These are phyloP conservation scores for Phytophthora hybrid DNA, from an alignment of 352 stramenopile species.

Conservation along the genomic window DNA sequence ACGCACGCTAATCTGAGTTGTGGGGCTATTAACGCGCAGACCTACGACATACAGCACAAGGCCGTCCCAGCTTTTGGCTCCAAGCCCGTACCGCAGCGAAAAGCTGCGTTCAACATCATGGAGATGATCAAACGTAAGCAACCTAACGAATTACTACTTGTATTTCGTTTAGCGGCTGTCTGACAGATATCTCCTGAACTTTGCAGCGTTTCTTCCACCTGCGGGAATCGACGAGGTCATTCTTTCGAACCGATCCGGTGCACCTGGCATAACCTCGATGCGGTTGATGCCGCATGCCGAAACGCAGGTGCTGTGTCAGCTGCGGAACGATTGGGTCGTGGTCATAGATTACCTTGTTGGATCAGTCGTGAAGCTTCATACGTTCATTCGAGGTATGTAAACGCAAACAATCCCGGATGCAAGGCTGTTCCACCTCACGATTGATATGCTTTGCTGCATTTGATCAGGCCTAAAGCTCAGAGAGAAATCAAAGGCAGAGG, in stretches of 20 bases:
- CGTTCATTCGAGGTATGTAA: slow-evolving; percentile 55
- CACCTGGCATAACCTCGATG: slow-evolving; percentile 55
- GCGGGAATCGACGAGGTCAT: slow-evolving; percentile 40
- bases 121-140: slow-evolving; percentile 62
- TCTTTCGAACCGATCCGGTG: slow-evolving; percentile 37
- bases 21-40: slow-evolving; percentile 37
- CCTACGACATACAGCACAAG: slow-evolving; percentile 71
- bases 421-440: background rate
- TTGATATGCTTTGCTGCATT: background rate
- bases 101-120: slow-evolving; percentile 49
- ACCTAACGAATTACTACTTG: background rate
- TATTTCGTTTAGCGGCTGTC: background rate
- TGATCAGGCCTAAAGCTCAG: slow-evolving; percentile 20
- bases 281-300: slow-evolving; percentile 42
- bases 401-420: background rate
- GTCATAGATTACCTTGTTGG: slow-evolving; percentile 56
- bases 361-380: slow-evolving; percentile 63
- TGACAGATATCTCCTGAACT: background rate
- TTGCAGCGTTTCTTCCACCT: slow-evolving; percentile 41
- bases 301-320: slow-evolving; percentile 64
- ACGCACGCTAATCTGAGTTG: background rate
- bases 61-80: slow-evolving; percentile 73
- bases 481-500: slow-evolving; percentile 30
- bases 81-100: slow-evolving; percentile 62
- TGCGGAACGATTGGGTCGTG: slow-evolving; percentile 80